A percentile compares a stretch with the other conserved stretches of the same genome.
These are phyloP conservation scores for Sporisorium reilianum DNA, from an alignment of 1,284 basidiomycete species.

Conservation along the genomic window DNA sequence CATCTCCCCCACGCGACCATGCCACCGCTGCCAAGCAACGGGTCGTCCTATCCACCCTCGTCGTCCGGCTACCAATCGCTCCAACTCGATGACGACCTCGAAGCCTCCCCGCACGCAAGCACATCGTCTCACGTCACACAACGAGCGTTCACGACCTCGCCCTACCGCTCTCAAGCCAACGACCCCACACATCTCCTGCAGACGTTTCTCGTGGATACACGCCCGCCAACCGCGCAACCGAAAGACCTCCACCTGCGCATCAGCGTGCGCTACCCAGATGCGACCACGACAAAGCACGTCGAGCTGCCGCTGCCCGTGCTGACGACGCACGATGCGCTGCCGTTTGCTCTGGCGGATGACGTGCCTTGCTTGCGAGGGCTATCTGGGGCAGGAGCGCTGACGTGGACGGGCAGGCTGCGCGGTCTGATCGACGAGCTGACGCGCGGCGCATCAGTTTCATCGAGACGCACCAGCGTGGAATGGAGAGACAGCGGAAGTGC, in stretches of 20 bases:
- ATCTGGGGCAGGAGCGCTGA: not conserved
- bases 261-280: not conserved
- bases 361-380: conserved; percentile 36
- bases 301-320: conserved; percentile 24
- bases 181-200: conserved; percentile 20
- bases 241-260: conserved; percentile 25
- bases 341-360: conserved; percentile 40
- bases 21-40: conserved; percentile 29
- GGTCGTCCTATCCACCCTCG: conserved; percentile 30
- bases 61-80: conserved; percentile 29
- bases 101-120: not conserved
- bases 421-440: not conserved
- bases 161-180: conserved; percentile 25
- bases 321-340: conserved; percentile 23
- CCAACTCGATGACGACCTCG: conserved; percentile 12
- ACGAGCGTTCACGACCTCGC: conserved; percentile 25
- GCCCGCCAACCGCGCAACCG: not conserved
- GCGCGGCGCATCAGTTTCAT: not conserved
- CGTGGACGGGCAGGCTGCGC: not conserved
- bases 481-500: not conserved
- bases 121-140: conserved; percentile 4
- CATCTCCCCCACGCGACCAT: conserved; percentile 9
- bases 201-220: conserved; percentile 34
- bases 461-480: not conserved
- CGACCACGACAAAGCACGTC: not conserved